phyloP scores from a whole-genome alignment of 345 rosid species.

The Eucalyptus tenuipes region DNA sequence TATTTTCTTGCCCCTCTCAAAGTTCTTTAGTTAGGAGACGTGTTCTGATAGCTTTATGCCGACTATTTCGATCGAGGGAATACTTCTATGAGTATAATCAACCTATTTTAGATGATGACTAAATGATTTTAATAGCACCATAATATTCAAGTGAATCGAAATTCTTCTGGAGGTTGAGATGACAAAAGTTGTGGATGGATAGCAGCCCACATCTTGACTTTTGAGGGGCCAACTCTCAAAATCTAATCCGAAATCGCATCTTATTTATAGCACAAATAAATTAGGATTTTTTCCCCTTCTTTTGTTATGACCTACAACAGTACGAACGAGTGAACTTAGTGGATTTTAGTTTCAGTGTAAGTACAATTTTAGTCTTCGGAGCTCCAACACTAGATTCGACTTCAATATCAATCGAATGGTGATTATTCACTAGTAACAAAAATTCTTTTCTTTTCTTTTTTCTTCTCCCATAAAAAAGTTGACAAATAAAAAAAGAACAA shows the following conservation, averaged over 20 bases:
- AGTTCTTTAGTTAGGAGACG: background rate
- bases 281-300: accelerated
- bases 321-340: background rate
- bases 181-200: background rate
- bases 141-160: background rate
- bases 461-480: background rate
- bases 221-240: background rate
- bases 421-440: background rate
- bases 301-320: background rate
- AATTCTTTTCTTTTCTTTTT: background rate
- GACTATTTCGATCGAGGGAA: background rate
- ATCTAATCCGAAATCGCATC: background rate
- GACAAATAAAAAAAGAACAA: background rate
- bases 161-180: background rate
- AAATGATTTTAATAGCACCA: background rate
- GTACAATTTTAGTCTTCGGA: background rate
- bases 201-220: background rate
- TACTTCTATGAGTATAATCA: background rate
- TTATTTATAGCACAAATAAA: background rate
- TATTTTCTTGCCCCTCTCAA: background rate
- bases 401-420: background rate
- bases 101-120: background rate
- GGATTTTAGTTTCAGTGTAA: background rate
- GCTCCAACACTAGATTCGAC: background rate
- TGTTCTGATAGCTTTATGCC: background rate